phyloP scores from a whole-genome alignment of 2,329 filamentous ascomycete genomes.

The Cadophora sp. region DNA sequence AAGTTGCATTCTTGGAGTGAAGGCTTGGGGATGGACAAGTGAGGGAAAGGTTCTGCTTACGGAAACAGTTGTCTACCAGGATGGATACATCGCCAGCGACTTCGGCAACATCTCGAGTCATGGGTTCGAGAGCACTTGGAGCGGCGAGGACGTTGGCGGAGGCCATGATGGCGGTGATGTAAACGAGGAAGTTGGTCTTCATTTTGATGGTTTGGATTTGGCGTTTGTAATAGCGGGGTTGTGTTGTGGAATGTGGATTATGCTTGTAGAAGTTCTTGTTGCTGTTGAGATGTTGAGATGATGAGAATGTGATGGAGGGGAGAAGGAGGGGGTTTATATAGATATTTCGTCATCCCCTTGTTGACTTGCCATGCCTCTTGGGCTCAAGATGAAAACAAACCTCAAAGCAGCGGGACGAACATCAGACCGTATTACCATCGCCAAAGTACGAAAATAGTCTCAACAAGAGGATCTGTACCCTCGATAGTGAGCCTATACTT shows the following conservation, averaged over 20 bases:
- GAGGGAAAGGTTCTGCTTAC: neutral
- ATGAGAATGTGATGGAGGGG: neutral
- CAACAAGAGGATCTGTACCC: neutral
- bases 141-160: slow-evolving; percentile 12
- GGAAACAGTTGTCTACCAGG: slow-evolving; percentile 17
- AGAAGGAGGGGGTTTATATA: neutral
- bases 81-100: slow-evolving; percentile 1
- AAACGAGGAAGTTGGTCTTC: slow-evolving; percentile 19
- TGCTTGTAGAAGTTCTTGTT: neutral
- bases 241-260: neutral
- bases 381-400: neutral
- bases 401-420: neutral
- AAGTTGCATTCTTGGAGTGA: neutral
- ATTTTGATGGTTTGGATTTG: slow-evolving; percentile 6
- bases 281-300: neutral
- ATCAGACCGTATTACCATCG: slow-evolving; percentile 11
- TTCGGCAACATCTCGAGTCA: slow-evolving; percentile 6
- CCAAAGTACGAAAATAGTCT: neutral
- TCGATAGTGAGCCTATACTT: neutral
- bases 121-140: neutral
- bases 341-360: neutral
- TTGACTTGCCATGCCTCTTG: neutral
- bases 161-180: slow-evolving; percentile 5
- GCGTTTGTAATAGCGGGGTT: neutral
- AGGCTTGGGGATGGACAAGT: neutral